Conservation (phyloP, 768 basidiomycete genomes). For the Stropharia rugosoannulata region DNA sequence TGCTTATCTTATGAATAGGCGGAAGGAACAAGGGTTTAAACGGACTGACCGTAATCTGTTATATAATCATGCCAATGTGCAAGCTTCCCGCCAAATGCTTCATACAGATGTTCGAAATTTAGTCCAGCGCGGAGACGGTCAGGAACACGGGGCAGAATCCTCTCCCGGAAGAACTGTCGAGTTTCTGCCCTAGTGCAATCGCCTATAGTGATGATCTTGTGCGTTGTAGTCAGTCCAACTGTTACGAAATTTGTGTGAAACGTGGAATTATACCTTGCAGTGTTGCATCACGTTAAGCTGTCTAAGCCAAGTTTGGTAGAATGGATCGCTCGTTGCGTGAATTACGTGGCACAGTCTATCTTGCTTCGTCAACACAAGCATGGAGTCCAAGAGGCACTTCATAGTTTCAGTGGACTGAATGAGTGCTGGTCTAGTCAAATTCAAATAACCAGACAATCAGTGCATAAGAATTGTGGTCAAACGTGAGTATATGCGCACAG, state of each 20-base stretch:
- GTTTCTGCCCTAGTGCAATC: constrained; percentile 78
- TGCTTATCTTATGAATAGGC: background rate
- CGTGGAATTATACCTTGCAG: constrained; percentile 55
- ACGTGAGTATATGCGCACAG: constrained; percentile 41
- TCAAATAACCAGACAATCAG: background rate
- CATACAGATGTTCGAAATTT: constrained; percentile 71
- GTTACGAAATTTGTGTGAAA: background rate
- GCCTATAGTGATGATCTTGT: constrained; percentile 73
- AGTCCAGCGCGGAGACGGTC: constrained; percentile 52
- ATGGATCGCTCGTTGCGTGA: constrained; percentile 81
- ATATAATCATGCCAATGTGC: constrained; percentile 83
- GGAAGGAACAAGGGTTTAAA: background rate
- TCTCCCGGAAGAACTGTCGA: constrained; percentile 61
- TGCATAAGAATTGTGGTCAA: background rate
- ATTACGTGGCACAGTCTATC: constrained; percentile 83
- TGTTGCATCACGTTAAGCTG: constrained; percentile 81
- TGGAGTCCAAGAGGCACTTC: constrained; percentile 83
- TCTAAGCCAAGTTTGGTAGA: constrained; percentile 82
- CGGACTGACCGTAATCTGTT: constrained; percentile 61
- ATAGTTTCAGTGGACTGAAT: constrained; percentile 79
- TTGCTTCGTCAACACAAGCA: constrained; percentile 86
- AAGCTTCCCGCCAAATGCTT: constrained; percentile 82
- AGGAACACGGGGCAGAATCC: constrained; percentile 67
- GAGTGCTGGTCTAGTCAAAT: constrained; percentile 54
- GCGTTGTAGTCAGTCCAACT: background rate